Percentiles rank a stretch among this genome's conserved stretches.
phyloP scores from a whole-genome alignment of 371 early-diverging fungal genomes.

The Paraphysoderma sedebokerense region DNA sequence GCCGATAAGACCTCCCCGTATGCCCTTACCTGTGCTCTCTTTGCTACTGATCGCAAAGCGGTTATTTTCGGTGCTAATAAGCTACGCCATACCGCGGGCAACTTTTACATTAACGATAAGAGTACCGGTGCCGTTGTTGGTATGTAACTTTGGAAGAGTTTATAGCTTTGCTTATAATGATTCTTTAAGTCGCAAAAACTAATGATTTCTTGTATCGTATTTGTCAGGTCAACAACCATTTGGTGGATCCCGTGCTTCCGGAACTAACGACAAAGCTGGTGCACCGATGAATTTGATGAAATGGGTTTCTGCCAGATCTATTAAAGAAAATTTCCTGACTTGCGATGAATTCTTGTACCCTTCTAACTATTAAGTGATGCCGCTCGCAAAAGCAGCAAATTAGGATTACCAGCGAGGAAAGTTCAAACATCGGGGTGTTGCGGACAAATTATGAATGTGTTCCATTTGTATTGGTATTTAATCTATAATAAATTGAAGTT shows the following conservation, averaged over 20 bases:
- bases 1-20: slow-evolving; percentile 67
- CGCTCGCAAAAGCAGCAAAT: not conserved
- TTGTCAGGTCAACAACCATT: slow-evolving; percentile 97
- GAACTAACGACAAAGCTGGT: slow-evolving; percentile 98
- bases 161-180: not conserved
- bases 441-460: too few species aligned
- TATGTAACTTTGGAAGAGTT: not conserved
- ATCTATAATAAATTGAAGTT: too few species aligned
- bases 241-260: slow-evolving; percentile 86
- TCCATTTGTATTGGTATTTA: too few species aligned
- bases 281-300: slow-evolving; percentile 40
- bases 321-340: slow-evolving; percentile 90
- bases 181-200: not conserved
- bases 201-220: too few species aligned
- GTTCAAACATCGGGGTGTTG: too few species aligned
- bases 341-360: slow-evolving; percentile 63
- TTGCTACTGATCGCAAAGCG: slow-evolving; percentile 73
- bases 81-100: slow-evolving; percentile 82
- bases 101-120: slow-evolving; percentile 98
- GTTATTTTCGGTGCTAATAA: slow-evolving; percentile 49
- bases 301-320: slow-evolving; percentile 83
- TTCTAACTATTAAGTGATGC: slow-evolving; percentile 44
- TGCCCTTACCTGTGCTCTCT: slow-evolving; percentile 75
- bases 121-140: slow-evolving; percentile 95
- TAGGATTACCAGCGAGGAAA: too few species aligned